phyloP scores from a whole-genome alignment of 1,284 basidiomycete genomes.

The Fistulinella cinereoalba region DNA sequence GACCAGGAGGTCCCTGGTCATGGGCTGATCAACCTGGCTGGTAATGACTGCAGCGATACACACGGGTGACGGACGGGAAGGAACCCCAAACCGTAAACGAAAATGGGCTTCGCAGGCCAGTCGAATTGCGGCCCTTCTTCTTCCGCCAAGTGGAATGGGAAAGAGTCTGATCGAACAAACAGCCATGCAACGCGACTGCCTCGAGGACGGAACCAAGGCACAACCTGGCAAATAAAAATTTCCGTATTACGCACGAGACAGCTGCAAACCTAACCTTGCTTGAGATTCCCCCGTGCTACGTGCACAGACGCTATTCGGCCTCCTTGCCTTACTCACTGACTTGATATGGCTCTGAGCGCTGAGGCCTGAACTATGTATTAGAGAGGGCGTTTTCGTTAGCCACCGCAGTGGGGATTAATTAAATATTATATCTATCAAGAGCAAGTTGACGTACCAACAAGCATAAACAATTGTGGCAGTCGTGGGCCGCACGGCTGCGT shows the following conservation, averaged over 20 bases:
- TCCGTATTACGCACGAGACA: slow-evolving; percentile 28
- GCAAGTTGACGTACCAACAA: slow-evolving; percentile 33
- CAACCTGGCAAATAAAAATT: slow-evolving; percentile 27
- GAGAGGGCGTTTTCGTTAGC: too few relatives aligned
- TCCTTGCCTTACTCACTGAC: slow-evolving; percentile 19
- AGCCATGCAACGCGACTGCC: slow-evolving; percentile 31
- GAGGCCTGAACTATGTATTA: too few relatives aligned
- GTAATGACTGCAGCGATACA: slow-evolving; percentile 1
- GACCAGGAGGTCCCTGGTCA: slow-evolving; percentile 5
- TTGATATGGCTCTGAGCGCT: slow-evolving; percentile 15
- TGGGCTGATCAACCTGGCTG: neutral
- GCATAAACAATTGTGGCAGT: slow-evolving; percentile 34
- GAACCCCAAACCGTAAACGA: slow-evolving; percentile 13
- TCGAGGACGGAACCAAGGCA: slow-evolving; percentile 37
- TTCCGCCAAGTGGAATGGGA: slow-evolving; percentile 11
- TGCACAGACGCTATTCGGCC: too few relatives aligned
- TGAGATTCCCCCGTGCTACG: slow-evolving; percentile 6
- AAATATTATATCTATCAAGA: too few relatives aligned
- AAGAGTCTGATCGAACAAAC: slow-evolving; percentile 18
- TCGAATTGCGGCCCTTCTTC: slow-evolving; percentile 5
- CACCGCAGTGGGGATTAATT: too few relatives aligned
- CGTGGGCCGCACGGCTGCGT: slow-evolving; percentile 1
- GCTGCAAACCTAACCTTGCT: slow-evolving; percentile 33
- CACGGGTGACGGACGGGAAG: slow-evolving; percentile 4
- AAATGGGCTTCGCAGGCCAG: slow-evolving; percentile 10